Conservation (phyloP, 768 basidiomycete genomes). For the Chlorophyllum brunneum region DNA sequence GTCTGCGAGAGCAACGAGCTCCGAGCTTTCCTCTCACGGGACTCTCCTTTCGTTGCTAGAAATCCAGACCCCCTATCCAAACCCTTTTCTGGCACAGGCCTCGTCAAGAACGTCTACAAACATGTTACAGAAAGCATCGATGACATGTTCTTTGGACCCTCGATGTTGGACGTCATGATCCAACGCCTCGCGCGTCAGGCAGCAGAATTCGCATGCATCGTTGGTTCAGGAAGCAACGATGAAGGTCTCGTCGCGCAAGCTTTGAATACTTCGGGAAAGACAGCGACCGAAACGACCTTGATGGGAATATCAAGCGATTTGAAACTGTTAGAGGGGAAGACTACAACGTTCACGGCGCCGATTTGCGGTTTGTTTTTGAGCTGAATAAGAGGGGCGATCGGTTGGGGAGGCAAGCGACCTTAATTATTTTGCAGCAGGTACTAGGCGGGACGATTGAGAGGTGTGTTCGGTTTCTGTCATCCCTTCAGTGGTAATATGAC, state of each 20-base stretch:
- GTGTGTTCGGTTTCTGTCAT: constrained; percentile 38
- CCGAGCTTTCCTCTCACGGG: constrained; percentile 80
- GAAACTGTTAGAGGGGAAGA: constrained; percentile 81
- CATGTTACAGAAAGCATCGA: constrained; percentile 94
- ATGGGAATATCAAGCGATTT: constrained; percentile 73
- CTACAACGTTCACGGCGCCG: constrained; percentile 86
- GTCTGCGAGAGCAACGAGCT: constrained; percentile 84
- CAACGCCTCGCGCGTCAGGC: constrained; percentile 87
- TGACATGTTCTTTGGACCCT: constrained; percentile 95
- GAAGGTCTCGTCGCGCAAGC: constrained; percentile 84
- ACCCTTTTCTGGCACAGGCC: constrained; percentile 62
- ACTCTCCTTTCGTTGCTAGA: constrained; percentile 75
- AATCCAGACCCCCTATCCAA: constrained; percentile 42
- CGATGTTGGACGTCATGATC: constrained; percentile 94
- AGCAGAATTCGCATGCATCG: constrained; percentile 82
- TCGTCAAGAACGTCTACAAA: constrained; percentile 86
- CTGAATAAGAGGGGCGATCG: constrained; percentile 96
- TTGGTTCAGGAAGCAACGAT: constrained; percentile 72
- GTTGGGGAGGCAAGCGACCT: constrained; percentile 91
- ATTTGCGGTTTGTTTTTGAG: constrained; percentile 97
- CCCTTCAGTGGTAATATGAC: constrained; percentile 6
- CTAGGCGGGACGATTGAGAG: constrained; percentile 94
- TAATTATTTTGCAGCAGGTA: constrained; percentile 94
- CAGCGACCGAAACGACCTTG: constrained; percentile 62
- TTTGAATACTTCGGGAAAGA: constrained; percentile 64